Evolutionary conservation across 345 rosid species (phyloP).

Genomic region (Eutrema heterophyllum): DNA sequence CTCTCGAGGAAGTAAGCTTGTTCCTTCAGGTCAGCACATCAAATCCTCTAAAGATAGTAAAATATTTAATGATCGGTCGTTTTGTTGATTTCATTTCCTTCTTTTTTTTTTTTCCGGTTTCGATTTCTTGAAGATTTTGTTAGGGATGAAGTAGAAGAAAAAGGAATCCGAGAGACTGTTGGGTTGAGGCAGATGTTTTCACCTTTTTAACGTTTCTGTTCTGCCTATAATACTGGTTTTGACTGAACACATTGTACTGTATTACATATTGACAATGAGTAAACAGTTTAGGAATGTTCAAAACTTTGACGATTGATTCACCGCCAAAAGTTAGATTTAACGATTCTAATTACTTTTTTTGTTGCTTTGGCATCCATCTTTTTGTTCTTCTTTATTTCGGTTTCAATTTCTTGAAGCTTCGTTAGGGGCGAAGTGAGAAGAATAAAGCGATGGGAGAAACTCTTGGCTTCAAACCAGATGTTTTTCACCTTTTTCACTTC

Average conservation of each 20-base stretch:
- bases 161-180: background rate
- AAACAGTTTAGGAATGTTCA: background rate
- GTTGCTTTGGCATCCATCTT: background rate
- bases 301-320: background rate
- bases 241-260: background rate
- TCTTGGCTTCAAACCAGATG: background rate
- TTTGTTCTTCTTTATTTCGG: background rate
- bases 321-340: background rate
- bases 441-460: background rate
- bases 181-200: background rate
- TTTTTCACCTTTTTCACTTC: background rate
- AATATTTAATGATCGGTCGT: background rate
- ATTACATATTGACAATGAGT: background rate
- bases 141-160: constrained; percentile 24
- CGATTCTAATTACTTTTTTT: background rate
- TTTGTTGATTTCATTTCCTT: background rate
- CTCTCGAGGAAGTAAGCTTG: background rate
- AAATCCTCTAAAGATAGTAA: background rate
- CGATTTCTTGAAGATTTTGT: background rate
- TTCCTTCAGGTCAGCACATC: background rate
- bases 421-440: constrained; percentile 19
- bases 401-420: background rate
- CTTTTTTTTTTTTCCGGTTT: background rate
- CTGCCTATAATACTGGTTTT: background rate
- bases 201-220: background rate